phyloP scores from a whole-genome alignment of 208 protist species.

The Tritrichomonas musculus region DNA sequence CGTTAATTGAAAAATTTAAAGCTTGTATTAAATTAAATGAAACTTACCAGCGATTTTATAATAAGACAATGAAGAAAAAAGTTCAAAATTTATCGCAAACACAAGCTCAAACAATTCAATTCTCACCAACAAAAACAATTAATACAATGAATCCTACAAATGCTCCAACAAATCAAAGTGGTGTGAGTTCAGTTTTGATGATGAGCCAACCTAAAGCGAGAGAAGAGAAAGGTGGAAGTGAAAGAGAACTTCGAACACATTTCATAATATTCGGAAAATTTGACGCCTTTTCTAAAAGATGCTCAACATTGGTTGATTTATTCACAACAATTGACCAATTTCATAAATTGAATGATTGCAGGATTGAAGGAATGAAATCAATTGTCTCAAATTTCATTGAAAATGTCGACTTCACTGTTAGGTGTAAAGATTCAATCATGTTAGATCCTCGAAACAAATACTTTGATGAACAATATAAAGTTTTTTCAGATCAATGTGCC shows the following conservation, averaged over 20 bases:
- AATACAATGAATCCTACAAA: background rate
- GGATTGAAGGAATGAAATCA: background rate
- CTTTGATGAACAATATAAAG: background rate
- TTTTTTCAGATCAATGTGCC: background rate
- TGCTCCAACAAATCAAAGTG: background rate
- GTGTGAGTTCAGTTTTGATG: too few relatives aligned
- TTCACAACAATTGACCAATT: conserved; percentile 26
- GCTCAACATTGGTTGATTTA: background rate
- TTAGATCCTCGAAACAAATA: background rate
- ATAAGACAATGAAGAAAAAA: conserved; percentile 29
- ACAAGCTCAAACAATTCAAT: background rate
- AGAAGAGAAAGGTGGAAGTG: background rate
- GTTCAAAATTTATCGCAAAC: background rate
- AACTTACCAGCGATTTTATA: background rate
- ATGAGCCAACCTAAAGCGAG: too few relatives aligned
- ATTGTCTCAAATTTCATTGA: background rate
- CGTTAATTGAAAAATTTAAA: background rate
- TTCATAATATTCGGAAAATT: conserved; percentile 16
- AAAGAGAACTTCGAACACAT: background rate
- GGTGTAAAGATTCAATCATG: background rate
- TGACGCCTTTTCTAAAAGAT: conserved; percentile 6
- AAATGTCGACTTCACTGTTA: background rate
- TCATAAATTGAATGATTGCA: background rate
- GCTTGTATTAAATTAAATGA: background rate
- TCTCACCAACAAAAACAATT: background rate